Evolutionary conservation across 345 rosid genomes (phyloP).

Genomic region (Sisymbrium irio): DNA sequence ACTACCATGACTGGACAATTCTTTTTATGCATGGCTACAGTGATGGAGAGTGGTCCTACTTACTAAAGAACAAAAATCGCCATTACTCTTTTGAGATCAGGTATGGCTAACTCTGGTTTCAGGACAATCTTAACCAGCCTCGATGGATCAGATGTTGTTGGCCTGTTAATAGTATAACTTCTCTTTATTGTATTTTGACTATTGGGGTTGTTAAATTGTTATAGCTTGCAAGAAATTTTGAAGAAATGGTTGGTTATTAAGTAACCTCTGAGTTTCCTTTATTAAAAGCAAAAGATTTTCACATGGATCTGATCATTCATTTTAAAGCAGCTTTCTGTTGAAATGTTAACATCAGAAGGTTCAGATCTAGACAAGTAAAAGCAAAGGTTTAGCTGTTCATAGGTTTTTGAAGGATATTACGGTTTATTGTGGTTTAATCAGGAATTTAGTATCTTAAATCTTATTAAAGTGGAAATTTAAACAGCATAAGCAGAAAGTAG

Average conservation of each 20-base stretch:
- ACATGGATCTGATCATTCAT: neutral
- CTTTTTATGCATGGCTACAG: neutral
- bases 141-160: conserved; percentile 9
- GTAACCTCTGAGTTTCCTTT: neutral
- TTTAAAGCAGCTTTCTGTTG: conserved; percentile 4
- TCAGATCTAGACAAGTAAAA: conserved; percentile 20
- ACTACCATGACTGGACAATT: conserved; percentile 1
- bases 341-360: conserved; percentile 17
- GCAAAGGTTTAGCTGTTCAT: neutral
- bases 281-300: neutral
- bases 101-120: conserved; percentile 9
- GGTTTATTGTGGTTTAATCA: neutral
- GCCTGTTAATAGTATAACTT: conserved; percentile 6
- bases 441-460: neutral
- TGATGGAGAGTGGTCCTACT: conserved; percentile 6
- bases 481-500: neutral
- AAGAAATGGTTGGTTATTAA: conserved; percentile 4
- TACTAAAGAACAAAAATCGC: neutral
- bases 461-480: conserved; percentile 17
- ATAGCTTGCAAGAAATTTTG: conserved; percentile 8
- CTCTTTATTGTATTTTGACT: neutral
- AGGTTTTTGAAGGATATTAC: neutral
- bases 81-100: conserved; percentile 23
- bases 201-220: neutral
- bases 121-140: neutral